phyloP scores from a whole-genome alignment of 495 filamentous ascomycete genomes.

The Glonium stellatum region DNA sequence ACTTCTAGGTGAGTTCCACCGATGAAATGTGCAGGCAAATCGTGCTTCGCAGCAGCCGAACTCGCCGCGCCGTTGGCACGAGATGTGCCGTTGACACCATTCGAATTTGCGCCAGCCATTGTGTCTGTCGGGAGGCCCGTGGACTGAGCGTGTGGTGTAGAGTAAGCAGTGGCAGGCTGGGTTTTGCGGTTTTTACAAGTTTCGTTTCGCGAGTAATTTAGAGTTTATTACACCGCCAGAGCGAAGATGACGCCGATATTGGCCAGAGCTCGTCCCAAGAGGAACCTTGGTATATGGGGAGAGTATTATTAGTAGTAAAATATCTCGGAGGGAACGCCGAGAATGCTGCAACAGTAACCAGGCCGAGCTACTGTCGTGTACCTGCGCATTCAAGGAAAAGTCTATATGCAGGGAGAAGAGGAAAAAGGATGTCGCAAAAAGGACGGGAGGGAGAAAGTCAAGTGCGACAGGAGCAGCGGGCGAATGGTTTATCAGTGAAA shows the following conservation, averaged over 20 bases:
- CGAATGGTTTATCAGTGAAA: background rate
- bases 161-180: background rate
- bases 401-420: background rate
- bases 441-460: background rate
- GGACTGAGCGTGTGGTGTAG: constrained; percentile 6
- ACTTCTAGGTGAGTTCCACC: constrained; percentile 81
- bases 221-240: background rate
- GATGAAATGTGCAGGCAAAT: constrained; percentile 86
- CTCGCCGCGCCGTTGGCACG: constrained; percentile 48
- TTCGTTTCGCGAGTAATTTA: background rate
- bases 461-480: constrained; percentile 1
- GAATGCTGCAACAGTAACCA: constrained; percentile 8
- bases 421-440: background rate
- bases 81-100: constrained; percentile 5
- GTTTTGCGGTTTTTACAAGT: no score
- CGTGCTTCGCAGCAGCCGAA: constrained; percentile 67
- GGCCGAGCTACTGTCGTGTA: constrained; percentile 14
- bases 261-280: background rate
- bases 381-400: constrained; percentile 12
- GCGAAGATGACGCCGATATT: background rate
- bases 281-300: background rate
- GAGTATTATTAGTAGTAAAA: constrained; percentile 13
- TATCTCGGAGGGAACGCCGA: constrained; percentile 1
- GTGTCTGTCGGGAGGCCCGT: constrained; percentile 23
- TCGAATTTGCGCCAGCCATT: constrained; percentile 20